Evolutionary conservation across 306 rosid species (phyloP).

Genomic region (Canavalia ensiformis): DNA sequence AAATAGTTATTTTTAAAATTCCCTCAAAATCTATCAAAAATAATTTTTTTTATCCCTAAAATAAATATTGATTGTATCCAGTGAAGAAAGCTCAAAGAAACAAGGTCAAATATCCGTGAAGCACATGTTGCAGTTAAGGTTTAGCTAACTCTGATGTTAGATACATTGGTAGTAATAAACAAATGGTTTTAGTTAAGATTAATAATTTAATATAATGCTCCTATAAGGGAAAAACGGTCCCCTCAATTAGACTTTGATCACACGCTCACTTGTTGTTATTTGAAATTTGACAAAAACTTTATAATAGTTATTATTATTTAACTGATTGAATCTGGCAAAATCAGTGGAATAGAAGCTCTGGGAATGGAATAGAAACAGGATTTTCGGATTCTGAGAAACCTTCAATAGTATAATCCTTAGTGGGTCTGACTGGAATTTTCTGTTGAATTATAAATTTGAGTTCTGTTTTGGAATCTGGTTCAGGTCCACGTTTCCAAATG

Average conservation of each 20-base stretch:
- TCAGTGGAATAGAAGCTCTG: constrained; percentile 99
- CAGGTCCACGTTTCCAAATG: constrained; percentile 73
- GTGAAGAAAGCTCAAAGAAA: neutral
- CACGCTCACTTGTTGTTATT: constrained; percentile 63
- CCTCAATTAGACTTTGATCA: constrained; percentile 54
- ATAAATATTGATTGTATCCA: neutral
- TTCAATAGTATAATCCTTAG: constrained; percentile 53
- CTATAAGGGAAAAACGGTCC: constrained; percentile 61
- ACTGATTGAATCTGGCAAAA: constrained; percentile 67
- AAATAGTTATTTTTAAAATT: too few relatives aligned
- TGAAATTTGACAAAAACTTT: constrained; percentile 47
- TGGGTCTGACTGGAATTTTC: constrained; percentile 52
- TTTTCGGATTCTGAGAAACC: constrained; percentile 80
- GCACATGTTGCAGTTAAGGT: constrained; percentile 31
- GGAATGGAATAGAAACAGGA: constrained; percentile 99
- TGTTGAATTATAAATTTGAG: constrained; percentile 49
- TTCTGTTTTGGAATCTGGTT: constrained; percentile 72
- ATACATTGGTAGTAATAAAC: constrained; percentile 36
- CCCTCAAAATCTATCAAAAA: too few relatives aligned
- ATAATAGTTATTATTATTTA: constrained; percentile 37
- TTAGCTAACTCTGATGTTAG: constrained; percentile 25
- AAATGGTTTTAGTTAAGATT: constrained; percentile 9
- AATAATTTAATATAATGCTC: constrained; percentile 26
- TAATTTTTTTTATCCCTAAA: too few relatives aligned
- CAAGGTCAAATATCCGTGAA: neutral